Evolutionary conservation across 2,329 filamentous ascomycete genomes (phyloP), one percentile per base, ranked within the genome.

Genomic region (Clarireedia paspali): DNA sequence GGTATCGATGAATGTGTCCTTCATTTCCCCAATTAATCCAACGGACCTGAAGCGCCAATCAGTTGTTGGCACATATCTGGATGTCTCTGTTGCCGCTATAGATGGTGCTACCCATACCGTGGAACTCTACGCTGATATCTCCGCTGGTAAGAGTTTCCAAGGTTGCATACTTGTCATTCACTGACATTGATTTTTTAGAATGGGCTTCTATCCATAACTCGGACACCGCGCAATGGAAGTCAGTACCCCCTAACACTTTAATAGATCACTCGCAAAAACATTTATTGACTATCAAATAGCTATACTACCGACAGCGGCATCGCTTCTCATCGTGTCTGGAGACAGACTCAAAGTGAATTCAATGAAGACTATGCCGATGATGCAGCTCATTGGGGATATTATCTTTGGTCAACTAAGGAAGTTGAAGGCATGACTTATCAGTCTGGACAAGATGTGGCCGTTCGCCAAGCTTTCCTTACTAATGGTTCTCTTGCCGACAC

Each of bases 381-480:
- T 56, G 73, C 73, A 47, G 85, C 94, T 63, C 84, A 90, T 72
- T 95, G 90, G 90, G 90, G 90, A 2, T 84, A 81, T 50, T 81
- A 91, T 73, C 83, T 88, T 70, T 90, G 91, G 70, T 85, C 86
- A 12, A 90, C 82, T 3, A 80, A 82, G n/a, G 74, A 77, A 53
- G 67, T 76, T 26, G 66, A 70, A 17, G 77, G 76, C 14, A 73
- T 84, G 42, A 82, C 79, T 20, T 88, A 85, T 67, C 83, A 91
- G 68, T 85, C 81, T 54, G 89, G 88, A 17, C 76, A 77, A 5
- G 88, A 90, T 49, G 74, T 73, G 2, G 64, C 74, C 6, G 77
- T 95, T 20, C 81, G 90, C 47, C 76, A 77, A 51, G 75, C 78
- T 6, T 96, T 95, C 66, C 74, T 83, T 6, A 75, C 72, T 48